A percentile compares a stretch with the other conserved stretches of the same genome.
phyloP scores from a whole-genome alignment of 83 land plant species.

The Picea abies region DNA sequence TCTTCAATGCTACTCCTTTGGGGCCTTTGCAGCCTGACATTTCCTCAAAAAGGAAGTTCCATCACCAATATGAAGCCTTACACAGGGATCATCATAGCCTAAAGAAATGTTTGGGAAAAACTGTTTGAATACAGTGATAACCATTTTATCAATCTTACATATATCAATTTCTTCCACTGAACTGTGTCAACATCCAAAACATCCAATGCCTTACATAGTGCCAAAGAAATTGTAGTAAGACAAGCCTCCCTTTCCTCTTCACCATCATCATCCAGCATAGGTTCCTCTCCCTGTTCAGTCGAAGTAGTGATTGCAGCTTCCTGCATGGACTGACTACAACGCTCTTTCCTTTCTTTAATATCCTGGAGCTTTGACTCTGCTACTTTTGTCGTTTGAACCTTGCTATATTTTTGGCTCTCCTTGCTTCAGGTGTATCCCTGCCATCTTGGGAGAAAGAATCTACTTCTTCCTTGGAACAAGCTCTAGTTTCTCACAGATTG shows the following conservation, averaged over 20 bases:
- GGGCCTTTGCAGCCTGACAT: too few species aligned
- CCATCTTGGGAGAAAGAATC: slow-evolving; percentile 44
- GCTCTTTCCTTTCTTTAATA: slow-evolving; percentile 87
- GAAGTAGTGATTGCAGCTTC: slow-evolving; percentile 76
- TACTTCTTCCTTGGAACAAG: slow-evolving; percentile 80
- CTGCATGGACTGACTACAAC: slow-evolving; percentile 78
- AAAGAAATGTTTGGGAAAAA: too few species aligned
- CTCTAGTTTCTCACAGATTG: slow-evolving; percentile 86
- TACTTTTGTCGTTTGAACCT: slow-evolving; percentile 83
- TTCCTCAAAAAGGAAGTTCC: too few species aligned
- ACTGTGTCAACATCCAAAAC: too few species aligned
- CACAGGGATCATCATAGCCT: too few species aligned
- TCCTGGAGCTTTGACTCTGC: slow-evolving; percentile 91
- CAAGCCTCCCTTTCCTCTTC: slow-evolving; percentile 92
- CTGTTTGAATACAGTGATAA: too few species aligned
- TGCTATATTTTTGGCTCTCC: slow-evolving; percentile 88
- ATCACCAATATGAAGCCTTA: too few species aligned
- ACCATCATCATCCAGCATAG: slow-evolving; percentile 78
- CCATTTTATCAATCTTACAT: too few species aligned
- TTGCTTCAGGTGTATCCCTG: slow-evolving; percentile 43
- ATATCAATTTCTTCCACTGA: too few species aligned
- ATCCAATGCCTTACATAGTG: too few species aligned
- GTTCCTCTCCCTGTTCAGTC: slow-evolving; percentile 82
- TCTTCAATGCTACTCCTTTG: too few species aligned
- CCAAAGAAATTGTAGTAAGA: too few species aligned